phyloP scores from a whole-genome alignment of 2,329 filamentous ascomycete species.

The Fusarium sp. region DNA sequence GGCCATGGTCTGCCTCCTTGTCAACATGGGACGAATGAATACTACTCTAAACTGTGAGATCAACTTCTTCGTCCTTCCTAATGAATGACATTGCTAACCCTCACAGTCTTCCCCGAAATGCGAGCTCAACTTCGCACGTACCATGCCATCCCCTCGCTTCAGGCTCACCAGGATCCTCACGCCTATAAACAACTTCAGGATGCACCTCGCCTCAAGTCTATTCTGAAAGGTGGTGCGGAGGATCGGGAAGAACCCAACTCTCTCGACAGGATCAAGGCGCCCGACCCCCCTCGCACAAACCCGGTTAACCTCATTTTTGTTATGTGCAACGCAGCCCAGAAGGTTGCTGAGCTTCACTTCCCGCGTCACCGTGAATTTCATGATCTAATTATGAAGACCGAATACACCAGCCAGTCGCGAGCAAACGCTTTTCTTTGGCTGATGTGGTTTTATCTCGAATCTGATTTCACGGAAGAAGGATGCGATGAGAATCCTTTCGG shows the following conservation, averaged over 20 bases:
- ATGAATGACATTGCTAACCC: slow-evolving; percentile 27
- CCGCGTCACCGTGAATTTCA: slow-evolving; percentile 90
- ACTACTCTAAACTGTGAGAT: slow-evolving; percentile 94
- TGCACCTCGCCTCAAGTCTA: slow-evolving; percentile 94
- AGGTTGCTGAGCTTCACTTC: slow-evolving; percentile 95
- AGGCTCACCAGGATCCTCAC: slow-evolving; percentile 94
- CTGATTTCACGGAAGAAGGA: slow-evolving; percentile 90
- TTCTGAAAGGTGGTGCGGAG: slow-evolving; percentile 95
- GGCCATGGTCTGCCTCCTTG: slow-evolving; percentile 98
- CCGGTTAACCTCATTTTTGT: slow-evolving; percentile 98
- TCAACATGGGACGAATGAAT: slow-evolving; percentile 99
- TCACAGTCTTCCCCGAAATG: slow-evolving; percentile 98
- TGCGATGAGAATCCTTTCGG: slow-evolving; percentile 95
- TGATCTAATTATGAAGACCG: slow-evolving; percentile 93
- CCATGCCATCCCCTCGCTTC: slow-evolving; percentile 95
- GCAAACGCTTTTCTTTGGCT: slow-evolving; percentile 95
- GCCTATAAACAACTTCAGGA: slow-evolving; percentile 99
- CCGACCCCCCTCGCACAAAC: slow-evolving; percentile 82
- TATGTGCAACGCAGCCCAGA: slow-evolving; percentile 89
- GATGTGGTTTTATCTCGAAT: slow-evolving; percentile 99
- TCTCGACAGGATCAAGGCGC: slow-evolving; percentile 83
- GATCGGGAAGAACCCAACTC: slow-evolving; percentile 87
- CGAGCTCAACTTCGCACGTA: slow-evolving; percentile 97
- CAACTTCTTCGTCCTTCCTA: slow-evolving; percentile 2
- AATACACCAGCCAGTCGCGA: slow-evolving; percentile 84